Percentiles rank a stretch among this genome's conserved stretches.
These are phyloP conservation scores for Ochetophila trinervis DNA, from an alignment of 306 rosid species.

Conservation along the genomic window DNA sequence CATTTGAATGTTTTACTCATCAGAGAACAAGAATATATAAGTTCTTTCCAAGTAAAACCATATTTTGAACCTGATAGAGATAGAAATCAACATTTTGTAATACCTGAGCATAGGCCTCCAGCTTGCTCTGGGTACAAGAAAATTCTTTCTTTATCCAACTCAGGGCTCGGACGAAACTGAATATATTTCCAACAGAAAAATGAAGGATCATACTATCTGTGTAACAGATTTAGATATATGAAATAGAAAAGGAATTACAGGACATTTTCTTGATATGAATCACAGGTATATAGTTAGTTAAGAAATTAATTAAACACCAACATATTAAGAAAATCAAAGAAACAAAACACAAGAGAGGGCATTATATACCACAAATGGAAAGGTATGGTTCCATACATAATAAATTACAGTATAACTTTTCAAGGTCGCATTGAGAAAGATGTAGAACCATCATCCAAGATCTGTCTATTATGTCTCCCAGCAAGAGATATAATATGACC, in stretches of 20 bases:
- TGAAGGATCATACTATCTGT: background rate
- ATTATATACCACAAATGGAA: background rate
- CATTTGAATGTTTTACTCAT: too few species aligned
- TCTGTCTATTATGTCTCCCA: too few species aligned
- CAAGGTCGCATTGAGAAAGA: background rate
- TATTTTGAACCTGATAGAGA: slow-evolving; percentile 1
- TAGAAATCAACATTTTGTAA: background rate
- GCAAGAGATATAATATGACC: too few species aligned
- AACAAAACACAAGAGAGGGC: background rate
- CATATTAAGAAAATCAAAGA: background rate
- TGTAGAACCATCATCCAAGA: too few species aligned
- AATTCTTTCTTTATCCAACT: slow-evolving; percentile 44
- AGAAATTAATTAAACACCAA: slow-evolving; percentile 1
- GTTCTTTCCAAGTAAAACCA: slow-evolving; percentile 4
- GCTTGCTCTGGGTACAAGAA: slow-evolving; percentile 33
- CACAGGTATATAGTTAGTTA: background rate
- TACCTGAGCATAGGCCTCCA: slow-evolving; percentile 44
- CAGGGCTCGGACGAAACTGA: slow-evolving; percentile 36
- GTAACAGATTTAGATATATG: background rate
- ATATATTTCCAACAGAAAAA: slow-evolving; percentile 6
- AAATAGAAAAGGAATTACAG: background rate
- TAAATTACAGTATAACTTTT: background rate
- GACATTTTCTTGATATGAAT: background rate
- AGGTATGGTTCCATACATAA: background rate
- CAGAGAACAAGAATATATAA: slow-evolving; percentile 2